Percentiles rank a stretch among this genome's conserved stretches.
phyloP scores from a whole-genome alignment of 805 yeast species.

The Komagataella kurtzmanii region DNA sequence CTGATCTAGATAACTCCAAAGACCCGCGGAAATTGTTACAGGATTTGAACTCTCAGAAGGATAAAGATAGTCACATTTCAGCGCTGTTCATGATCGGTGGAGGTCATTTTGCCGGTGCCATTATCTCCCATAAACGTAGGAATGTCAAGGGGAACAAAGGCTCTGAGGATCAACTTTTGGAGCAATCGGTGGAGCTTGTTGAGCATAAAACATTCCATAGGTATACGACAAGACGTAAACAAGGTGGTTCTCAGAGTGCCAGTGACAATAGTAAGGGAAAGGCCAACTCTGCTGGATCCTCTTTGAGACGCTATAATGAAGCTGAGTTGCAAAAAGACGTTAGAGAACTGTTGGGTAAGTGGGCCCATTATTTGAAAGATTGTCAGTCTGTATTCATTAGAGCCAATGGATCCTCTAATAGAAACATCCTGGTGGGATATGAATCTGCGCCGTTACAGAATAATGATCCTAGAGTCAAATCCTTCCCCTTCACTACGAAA shows the following conservation, averaged over 20 bases:
- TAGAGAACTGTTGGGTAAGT: constrained; percentile 46
- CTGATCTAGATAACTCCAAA: constrained; percentile 19
- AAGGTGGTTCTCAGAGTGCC: constrained; percentile 94
- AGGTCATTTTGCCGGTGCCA: constrained; percentile 96
- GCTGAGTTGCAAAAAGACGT: constrained; percentile 70
- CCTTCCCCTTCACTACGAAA: constrained; percentile 80
- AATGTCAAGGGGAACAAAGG: constrained; percentile 43
- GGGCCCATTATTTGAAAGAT: constrained; percentile 46
- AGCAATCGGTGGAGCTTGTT: constrained; percentile 51
- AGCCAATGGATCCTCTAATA: constrained; percentile 64
- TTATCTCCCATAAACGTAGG: constrained; percentile 57
- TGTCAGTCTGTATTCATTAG: constrained; percentile 68
- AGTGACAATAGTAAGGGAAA: constrained; percentile 87
- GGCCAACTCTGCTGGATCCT: constrained; percentile 93
- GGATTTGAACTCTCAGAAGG: constrained; percentile 17
- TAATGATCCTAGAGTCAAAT: constrained; percentile 48
- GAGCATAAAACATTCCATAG: constrained; percentile 84
- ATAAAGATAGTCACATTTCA: constrained; percentile 22
- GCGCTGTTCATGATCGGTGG: constrained; percentile 93
- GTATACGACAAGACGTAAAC: constrained; percentile 92
- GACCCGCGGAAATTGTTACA: constrained; percentile 38
- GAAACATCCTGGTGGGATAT: constrained; percentile 53
- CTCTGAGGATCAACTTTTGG: constrained; percentile 32
- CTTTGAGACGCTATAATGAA: constrained; percentile 81
- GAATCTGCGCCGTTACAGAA: constrained; percentile 38